Base-by-base conservation (phyloP, 1,284 basidiomycete genomes). In the Sphagnurus paluster region DNA sequence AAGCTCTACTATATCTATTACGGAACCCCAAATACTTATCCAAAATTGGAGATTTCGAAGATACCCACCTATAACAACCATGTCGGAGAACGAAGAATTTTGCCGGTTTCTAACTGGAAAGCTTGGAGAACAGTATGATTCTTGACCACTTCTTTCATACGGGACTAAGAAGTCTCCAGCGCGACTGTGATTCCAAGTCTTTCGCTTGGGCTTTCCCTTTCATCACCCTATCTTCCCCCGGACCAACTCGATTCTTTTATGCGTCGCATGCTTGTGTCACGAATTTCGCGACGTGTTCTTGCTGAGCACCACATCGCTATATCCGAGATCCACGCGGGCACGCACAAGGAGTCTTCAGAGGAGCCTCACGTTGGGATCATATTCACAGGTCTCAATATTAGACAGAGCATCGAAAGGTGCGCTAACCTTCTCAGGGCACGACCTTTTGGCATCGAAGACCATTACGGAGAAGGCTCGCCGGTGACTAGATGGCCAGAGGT, bases 301-400 rank as follows among this genome's bases (percentile, higher is more conserved):
- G 90, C 86, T 1, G 90, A 95, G 61, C 93, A 96, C 59, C 93
- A 96, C 57, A 83, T 95, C 44, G 87, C 90, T 2, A 72, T 96
- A 4, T 87, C 89, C 4, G 77, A 82, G 46, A 78, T 77, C 29
- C 74, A 74, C 50, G 62, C 68, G 17, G 72, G 63, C 16, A 58
- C 56, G 21, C 49, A 71, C 44, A 62, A 63, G 29, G 63, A 71
- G 17, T 49, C 57, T 4, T 49, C 63, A 2, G 65, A 62, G 24
- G 77, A 84, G 49, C 77, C 82, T 8, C 87, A 87, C 59, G 90
- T 96, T 21, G 93, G 93, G 6, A 88, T 96, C 53, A 93, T 96
- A 42, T 86, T 86, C 57, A 93, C 92, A 0, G 77, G 77, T 2
- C 67, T 95, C 36, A 78, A 80, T 54, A 80, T 92, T 40, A 79